Conservation (phyloP, 495 filamentous ascomycete species). For the Hamigera avellanea region DNA sequence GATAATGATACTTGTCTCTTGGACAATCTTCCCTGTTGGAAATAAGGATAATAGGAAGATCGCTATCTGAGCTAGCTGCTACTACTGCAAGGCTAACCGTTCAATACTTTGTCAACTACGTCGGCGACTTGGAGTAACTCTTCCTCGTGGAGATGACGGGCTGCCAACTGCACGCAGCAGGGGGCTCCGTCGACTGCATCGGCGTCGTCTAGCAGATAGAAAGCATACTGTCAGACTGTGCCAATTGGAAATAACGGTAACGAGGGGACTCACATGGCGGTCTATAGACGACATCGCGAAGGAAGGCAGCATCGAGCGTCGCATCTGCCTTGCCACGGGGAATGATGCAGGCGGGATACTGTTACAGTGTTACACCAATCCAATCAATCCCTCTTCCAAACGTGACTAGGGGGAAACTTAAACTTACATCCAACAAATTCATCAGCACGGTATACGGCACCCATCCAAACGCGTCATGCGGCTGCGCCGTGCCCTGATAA, state of each 20-base stretch:
- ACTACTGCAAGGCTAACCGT: too few relatives aligned
- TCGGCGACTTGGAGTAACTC: not conserved
- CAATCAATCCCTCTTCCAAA: not conserved
- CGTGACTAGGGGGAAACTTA: not conserved
- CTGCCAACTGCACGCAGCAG: not conserved
- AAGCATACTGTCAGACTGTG: too few relatives aligned
- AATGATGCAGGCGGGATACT: slow-evolving; percentile 24
- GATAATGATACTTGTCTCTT: too few relatives aligned
- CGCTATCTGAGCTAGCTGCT: too few relatives aligned
- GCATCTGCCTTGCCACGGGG: slow-evolving; percentile 9
- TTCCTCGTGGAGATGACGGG: not conserved
- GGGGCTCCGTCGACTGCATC: not conserved
- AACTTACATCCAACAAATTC: slow-evolving; percentile 34
- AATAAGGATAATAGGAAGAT: too few relatives aligned
- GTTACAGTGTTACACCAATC: too few relatives aligned
- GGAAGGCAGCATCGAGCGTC: not conserved
- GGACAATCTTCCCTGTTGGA: too few relatives aligned
- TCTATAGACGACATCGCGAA: not conserved
- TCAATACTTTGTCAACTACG: not conserved
- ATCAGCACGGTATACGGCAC: slow-evolving; percentile 28
- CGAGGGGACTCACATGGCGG: not conserved
- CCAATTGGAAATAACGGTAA: too few relatives aligned
- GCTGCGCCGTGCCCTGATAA: slow-evolving; percentile 29
- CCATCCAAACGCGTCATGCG: slow-evolving; percentile 34
- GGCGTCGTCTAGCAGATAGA: not conserved